Evolutionary conservation across 345 rosid genomes (phyloP).

Genomic region (Salix purpurea): DNA sequence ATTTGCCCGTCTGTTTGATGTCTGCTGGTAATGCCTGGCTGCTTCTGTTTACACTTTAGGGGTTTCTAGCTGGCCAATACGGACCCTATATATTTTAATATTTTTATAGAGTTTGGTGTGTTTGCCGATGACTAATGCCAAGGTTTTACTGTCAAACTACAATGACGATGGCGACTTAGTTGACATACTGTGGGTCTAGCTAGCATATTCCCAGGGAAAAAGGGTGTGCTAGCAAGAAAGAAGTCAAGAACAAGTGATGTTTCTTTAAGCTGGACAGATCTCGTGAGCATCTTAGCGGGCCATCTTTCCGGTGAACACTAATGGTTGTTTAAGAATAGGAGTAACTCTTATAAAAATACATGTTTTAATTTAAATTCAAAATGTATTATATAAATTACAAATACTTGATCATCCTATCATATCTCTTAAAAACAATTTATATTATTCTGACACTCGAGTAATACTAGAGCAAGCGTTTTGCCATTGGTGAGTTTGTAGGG

Average conservation of each 20-base stretch:
- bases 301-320: not conserved
- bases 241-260: not conserved
- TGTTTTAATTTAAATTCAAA: too few relatives aligned
- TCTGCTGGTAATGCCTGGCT: not conserved
- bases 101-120: not conserved
- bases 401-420: too few relatives aligned
- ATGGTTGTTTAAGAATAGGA: not conserved
- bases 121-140: not conserved
- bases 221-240: not conserved
- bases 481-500: not conserved
- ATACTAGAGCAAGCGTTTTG: too few relatives aligned
- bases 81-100: not conserved
- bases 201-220: not conserved
- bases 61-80: not conserved
- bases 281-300: not conserved
- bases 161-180: not conserved
- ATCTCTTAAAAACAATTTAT: too few relatives aligned
- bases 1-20: not conserved
- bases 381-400: too few relatives aligned
- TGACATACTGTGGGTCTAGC: not conserved
- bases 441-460: too few relatives aligned
- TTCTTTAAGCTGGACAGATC: not conserved
- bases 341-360: not conserved
- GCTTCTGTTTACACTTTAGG: not conserved
- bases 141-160: not conserved